Evolutionary conservation across 371 early-diverging fungal genomes (phyloP).

Genomic region (Actinomortierella ambigua): DNA sequence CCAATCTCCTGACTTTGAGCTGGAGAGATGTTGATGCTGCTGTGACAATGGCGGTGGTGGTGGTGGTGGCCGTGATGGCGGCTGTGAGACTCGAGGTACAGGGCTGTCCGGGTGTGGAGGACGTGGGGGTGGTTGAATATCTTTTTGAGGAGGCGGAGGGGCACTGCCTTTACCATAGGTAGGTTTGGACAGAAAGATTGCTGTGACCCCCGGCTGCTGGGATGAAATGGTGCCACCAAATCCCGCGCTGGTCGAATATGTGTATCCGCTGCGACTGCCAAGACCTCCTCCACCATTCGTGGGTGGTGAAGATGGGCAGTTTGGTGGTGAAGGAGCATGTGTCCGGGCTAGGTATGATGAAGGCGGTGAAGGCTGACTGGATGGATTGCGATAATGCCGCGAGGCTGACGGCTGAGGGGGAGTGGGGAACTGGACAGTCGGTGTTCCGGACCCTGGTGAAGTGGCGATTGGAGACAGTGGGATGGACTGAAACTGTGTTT

Average conservation of each 20-base stretch:
- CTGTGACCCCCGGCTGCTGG: conserved; percentile 13
- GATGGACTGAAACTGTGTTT: conserved; percentile 45
- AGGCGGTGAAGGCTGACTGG: conserved; percentile 5
- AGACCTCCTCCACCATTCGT: neutral
- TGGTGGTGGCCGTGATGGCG: too few relatives aligned
- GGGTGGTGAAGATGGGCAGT: too few relatives aligned
- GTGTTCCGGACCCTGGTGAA: conserved; percentile 9
- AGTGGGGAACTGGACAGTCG: conserved; percentile 21
- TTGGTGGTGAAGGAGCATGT: conserved; percentile 10
- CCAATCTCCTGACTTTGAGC: too few relatives aligned
- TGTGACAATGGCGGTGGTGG: conserved; percentile 5
- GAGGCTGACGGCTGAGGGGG: conserved; percentile 32
- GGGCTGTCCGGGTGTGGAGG: neutral
- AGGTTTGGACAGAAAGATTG: conserved; percentile 42
- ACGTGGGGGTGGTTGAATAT: neutral
- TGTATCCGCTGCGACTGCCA: conserved; percentile 17
- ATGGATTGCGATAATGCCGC: conserved; percentile 22
- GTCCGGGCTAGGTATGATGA: conserved; percentile 23
- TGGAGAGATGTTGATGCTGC: neutral
- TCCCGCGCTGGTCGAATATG: conserved; percentile 14
- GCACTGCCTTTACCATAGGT: conserved; percentile 1
- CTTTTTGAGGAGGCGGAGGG: too few relatives aligned
- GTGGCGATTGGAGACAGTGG: conserved; percentile 34
- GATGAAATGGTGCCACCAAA: neutral
- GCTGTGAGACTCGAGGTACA: neutral